phyloP scores from a whole-genome alignment of 2,329 filamentous ascomycete species.

The Talaromyces atroroseus region DNA sequence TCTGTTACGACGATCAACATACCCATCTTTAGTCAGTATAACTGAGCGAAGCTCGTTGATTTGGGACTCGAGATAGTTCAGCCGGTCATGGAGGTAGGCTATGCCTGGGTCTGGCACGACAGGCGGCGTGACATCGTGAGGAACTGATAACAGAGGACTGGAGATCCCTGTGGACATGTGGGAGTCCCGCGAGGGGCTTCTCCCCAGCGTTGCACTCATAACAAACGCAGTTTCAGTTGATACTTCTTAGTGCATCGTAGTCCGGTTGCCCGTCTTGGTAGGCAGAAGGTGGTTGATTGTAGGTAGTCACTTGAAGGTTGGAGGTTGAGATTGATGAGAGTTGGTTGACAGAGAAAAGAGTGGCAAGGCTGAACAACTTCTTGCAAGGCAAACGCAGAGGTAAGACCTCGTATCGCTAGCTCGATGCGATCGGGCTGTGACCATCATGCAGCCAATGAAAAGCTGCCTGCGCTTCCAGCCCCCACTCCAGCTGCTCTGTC shows the following conservation, averaged over 20 bases:
- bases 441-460: not conserved
- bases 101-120: conserved; percentile 30
- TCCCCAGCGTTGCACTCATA: conserved; percentile 33
- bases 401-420: conserved; percentile 1
- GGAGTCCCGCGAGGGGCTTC: conserved; percentile 33
- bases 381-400: not conserved
- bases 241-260: not conserved
- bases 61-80: conserved; percentile 34
- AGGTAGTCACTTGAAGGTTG: no score
- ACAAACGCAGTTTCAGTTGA: not conserved
- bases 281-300: not conserved
- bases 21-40: conserved; percentile 35
- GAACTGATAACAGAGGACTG: conserved; percentile 30
- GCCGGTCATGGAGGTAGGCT: conserved; percentile 33
- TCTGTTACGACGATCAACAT: conserved; percentile 34
- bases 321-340: not conserved
- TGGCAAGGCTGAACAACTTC: not conserved
- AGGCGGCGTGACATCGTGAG: conserved; percentile 31
- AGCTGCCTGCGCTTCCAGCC: not conserved
- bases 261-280: no score
- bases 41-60: conserved; percentile 33
- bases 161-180: conserved; percentile 33
- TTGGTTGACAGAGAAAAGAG: not conserved
- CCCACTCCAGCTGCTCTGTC: not conserved
- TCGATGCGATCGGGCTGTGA: not conserved